Conservation (phyloP, 306 rosid genomes). For the Alnus glutinosa region DNA sequence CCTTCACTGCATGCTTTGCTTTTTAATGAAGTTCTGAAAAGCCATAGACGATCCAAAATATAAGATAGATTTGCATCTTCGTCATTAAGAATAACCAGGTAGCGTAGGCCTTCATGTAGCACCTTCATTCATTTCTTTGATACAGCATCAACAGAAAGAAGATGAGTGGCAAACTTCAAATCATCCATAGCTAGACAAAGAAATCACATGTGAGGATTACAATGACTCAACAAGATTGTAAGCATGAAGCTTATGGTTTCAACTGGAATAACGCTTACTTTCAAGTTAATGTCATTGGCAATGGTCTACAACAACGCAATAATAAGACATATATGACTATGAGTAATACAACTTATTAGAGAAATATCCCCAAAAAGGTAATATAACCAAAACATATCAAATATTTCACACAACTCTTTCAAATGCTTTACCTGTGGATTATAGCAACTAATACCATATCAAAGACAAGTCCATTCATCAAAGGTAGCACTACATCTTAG, state of each 20-base stretch:
- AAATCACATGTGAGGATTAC: constrained; percentile 33
- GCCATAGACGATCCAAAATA: too few species aligned
- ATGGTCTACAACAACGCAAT: constrained; percentile 53
- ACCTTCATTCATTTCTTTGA: constrained; percentile 70
- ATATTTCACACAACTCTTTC: constrained; percentile 2
- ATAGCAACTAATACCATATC: constrained; percentile 89
- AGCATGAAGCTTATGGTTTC: constrained; percentile 22
- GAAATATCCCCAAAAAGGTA: constrained; percentile 9
- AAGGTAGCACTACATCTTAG: constrained; percentile 60
- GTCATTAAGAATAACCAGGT: constrained; percentile 61
- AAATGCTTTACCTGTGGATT: constrained; percentile 74
- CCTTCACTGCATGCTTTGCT: too few species aligned
- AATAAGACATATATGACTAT: constrained; percentile 21
- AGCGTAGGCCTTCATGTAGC: constrained; percentile 74
- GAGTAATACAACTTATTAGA: constrained; percentile 7
- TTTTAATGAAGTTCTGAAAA: too few species aligned
- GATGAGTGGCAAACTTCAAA: constrained; percentile 91
- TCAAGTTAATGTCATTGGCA: constrained; percentile 63
- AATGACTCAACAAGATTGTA: constrained; percentile 15
- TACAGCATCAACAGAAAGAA: constrained; percentile 69
- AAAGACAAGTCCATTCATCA: constrained; percentile 90
- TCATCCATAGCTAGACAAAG: constrained; percentile 73
- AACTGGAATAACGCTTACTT: constrained; percentile 60
- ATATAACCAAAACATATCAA: neutral
- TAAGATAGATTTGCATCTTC: constrained; percentile 17